Evolutionary conservation across 805 yeast genomes (phyloP), one percentile per base, ranked within the genome.

Genomic region (Pichia exigua): DNA sequence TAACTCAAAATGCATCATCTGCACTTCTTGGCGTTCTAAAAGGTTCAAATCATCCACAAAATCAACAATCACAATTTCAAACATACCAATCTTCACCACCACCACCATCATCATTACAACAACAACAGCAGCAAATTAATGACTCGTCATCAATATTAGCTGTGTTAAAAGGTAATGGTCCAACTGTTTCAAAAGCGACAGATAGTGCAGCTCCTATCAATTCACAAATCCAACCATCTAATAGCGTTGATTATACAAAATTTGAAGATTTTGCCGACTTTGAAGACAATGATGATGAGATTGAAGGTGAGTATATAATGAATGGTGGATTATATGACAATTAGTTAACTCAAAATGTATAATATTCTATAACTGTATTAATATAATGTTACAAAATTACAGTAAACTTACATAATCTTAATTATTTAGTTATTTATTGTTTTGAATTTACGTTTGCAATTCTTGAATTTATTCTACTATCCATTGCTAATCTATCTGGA

Each of bases 401-500:
- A n/a, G n/a, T 17, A 3, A 3, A 12, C 13, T 10, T 28, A 28
- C n/a, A 30, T 30, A 12, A 13, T 12, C 13, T 13, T 35, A n/a
- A 35, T 17, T 17, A 2, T 35, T 32, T 35, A 45, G 52, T 55
- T 48, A 45, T 28, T 58, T 42, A 44, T 27, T 40, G 26, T 27
- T 26, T 44, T 15, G 42, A 28, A 5, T 28, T 44, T 17, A 45
- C 41, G 10, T 50, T 39, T 12, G 57, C 64, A n/a, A 61, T 58
- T 49, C 59, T 59, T n/a, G 72, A 67, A 50, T 64, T 65, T 28
- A 85, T 74, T 58, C 96, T 76, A 1, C 91, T 80, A 64, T 90
- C 96, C 89, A 90, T 87, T 26, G 75, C 72, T 62, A 79, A 80
- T 55, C 96, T 74, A 61, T 87, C 94, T 6, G 96, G 95, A 32